Base-by-base conservation (phyloP, 2,329 filamentous ascomycete genomes). In the Arthrobotrys musiformis region DNA sequence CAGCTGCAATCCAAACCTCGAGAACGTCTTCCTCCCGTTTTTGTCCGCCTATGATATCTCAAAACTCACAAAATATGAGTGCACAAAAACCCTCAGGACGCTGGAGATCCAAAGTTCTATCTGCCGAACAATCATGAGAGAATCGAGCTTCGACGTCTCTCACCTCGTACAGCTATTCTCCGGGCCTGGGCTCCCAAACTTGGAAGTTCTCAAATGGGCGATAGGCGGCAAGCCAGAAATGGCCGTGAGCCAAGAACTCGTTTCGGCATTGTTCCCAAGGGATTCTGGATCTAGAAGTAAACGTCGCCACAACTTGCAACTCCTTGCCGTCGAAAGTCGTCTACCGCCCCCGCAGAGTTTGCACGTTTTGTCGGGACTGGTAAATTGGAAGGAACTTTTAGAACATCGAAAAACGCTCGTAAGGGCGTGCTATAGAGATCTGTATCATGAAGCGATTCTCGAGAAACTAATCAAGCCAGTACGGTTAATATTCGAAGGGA, bases 91-190 rank as follows among this genome's bases (percentile, higher is more conserved):
- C 4, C 72, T 76, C 22, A 46, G 60, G 22, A 63, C 72, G 1
- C 63, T 76, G 9, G 72, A 76, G 37, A 60, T 76, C 4, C 72
- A 76, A 37, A 76, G 72, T 26, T 76, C 72, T 17, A 66, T 76
- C 13, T 76, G 72, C 22, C 54, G 66, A 28, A 66, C 66, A 26
- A 68, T 70, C 30, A 78, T 63, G 8, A 70, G 73, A 17, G 73
- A 78, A 54, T 67, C 52, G 2, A 72, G 73, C 19, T 78, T 78
- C 37, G 73, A 70, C 15, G 62, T 72, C 2, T 61, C 66, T 9
- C 52, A 72, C 33, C 24, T 77, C 30, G 24, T 70, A 35, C 28
- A 62, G 4, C 22, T 77, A n/a, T 70, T 77, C 26, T 1, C 58
- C n/a, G 52, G 67, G 8, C 58, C 73, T 9, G 73, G 73, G 0